A percentile compares a stretch with the other conserved stretches of the same genome.
phyloP scores from a whole-genome alignment of 2,329 filamentous ascomycete species.

The Paecilomyces sp. region DNA sequence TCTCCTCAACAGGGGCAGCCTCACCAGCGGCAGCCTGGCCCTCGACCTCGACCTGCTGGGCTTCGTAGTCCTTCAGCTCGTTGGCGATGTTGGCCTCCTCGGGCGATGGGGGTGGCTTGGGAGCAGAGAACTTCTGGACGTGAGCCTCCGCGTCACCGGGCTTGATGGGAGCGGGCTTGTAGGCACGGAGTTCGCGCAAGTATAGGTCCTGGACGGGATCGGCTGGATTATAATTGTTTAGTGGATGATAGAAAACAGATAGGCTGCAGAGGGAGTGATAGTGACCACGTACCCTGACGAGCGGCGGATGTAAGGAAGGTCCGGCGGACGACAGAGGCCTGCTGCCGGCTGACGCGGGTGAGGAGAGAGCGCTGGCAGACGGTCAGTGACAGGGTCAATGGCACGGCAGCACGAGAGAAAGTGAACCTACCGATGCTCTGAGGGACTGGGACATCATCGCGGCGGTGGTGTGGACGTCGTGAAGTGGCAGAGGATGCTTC shows the following conservation, averaged over 20 bases:
- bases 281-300: conserved; percentile 51
- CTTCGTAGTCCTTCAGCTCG: conserved; percentile 91
- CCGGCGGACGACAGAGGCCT: conserved; percentile 50
- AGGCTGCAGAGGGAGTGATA: conserved; percentile 2
- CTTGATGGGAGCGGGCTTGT: conserved; percentile 82
- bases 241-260: conserved; percentile 7
- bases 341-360: conserved; percentile 53
- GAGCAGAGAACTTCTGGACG: conserved; percentile 78
- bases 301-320: conserved; percentile 57
- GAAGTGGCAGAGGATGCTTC: conserved; percentile 10
- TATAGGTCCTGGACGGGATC: conserved; percentile 98
- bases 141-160: conserved; percentile 80
- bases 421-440: conserved; percentile 50
- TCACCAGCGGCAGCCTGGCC: conserved; percentile 63
- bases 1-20: conserved; percentile 55
- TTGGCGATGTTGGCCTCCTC: conserved; percentile 90
- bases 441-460: conserved; percentile 56
- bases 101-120: conserved; percentile 76
- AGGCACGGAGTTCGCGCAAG: conserved; percentile 89
- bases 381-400: conserved; percentile 16
- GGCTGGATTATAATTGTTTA: conserved; percentile 52
- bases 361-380: conserved; percentile 51
- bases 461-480: conserved; percentile 6
- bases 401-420: conserved; percentile 6
- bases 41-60: conserved; percentile 88